These are phyloP conservation scores for Eremothecium sinecaudum DNA, from an alignment of 1,139 yeast genomes.

Conservation along the genomic window DNA sequence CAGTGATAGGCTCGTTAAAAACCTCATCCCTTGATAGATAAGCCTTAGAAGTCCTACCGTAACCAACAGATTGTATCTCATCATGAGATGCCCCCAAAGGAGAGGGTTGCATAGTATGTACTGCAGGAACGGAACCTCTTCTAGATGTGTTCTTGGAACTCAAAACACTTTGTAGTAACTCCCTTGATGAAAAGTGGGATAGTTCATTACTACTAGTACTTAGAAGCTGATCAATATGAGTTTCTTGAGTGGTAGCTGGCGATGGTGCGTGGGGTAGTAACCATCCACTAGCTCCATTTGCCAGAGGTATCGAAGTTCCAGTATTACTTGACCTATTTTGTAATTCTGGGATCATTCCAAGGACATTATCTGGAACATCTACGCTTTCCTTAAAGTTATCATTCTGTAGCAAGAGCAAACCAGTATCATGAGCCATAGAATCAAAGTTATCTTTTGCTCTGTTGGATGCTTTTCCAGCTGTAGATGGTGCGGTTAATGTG, in stretches of 20 bases:
- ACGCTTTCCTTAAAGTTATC: slow-evolving; percentile 4
- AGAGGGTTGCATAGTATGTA: neutral
- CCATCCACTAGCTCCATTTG: slow-evolving; percentile 1
- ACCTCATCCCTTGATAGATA: too few relatives aligned
- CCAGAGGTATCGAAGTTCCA: neutral
- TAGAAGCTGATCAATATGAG: slow-evolving; percentile 9
- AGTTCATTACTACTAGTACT: slow-evolving; percentile 4
- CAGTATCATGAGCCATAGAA: neutral
- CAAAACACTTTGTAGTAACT: slow-evolving; percentile 3
- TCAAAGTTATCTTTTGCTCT: neutral
- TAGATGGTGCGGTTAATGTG: neutral
- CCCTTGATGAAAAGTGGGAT: slow-evolving; percentile 1
- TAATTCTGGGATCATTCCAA: slow-evolving; percentile 10
- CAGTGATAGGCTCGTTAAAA: too few relatives aligned
- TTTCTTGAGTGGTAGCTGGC: slow-evolving; percentile 10
- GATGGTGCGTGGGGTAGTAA: slow-evolving; percentile 3
- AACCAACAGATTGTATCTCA: too few relatives aligned
- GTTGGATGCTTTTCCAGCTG: neutral
- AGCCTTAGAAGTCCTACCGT: too few relatives aligned
- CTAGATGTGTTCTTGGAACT: slow-evolving; percentile 1
- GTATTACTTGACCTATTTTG: neutral
- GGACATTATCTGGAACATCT: slow-evolving; percentile 10
- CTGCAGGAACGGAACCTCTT: neutral
- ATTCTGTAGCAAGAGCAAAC: neutral
- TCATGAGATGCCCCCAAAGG: too few relatives aligned